Evolutionary conservation across 305 asterid genomes (phyloP).

Genomic region (Fraxinus paxiana): DNA sequence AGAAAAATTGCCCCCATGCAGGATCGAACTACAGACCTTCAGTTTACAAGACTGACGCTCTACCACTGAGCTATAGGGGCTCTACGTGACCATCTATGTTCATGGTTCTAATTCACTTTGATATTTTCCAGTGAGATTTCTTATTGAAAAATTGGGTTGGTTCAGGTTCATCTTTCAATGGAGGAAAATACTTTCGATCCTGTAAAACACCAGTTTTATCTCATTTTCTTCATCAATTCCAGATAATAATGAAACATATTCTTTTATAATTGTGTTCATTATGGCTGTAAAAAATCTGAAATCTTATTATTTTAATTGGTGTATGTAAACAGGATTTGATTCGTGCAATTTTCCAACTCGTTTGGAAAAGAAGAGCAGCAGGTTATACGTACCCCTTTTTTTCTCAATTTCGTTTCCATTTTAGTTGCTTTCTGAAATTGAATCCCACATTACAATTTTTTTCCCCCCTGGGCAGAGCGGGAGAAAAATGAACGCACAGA

Average conservation of each 20-base stretch:
- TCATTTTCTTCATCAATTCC: not conserved
- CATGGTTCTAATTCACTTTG: too few relatives aligned
- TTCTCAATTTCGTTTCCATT: not conserved
- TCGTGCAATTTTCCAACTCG: slow-evolving; percentile 64
- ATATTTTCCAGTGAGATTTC: not conserved
- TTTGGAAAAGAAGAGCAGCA: slow-evolving; percentile 72
- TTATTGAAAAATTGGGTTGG: not conserved
- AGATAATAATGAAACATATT: not conserved
- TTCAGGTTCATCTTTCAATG: slow-evolving; percentile 27
- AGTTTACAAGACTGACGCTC: slow-evolving; percentile 99
- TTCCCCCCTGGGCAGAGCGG: slow-evolving; percentile 43
- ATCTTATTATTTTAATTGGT: not conserved
- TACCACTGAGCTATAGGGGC: slow-evolving; percentile 99
- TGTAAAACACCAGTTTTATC: slow-evolving; percentile 24
- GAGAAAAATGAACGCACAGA: slow-evolving; percentile 60
- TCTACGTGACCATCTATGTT: not conserved
- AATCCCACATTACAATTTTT: not conserved
- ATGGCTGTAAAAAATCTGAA: not conserved
- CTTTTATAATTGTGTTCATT: not conserved
- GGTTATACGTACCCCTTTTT: slow-evolving; percentile 29
- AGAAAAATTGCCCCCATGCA: slow-evolving; percentile 67
- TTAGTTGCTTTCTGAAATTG: not conserved
- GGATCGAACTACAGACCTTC: slow-evolving; percentile 97
- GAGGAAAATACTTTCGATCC: slow-evolving; percentile 44
- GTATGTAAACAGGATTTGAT: slow-evolving; percentile 56